Evolutionary conservation across 2,329 filamentous ascomycete genomes (phyloP).

Genomic region (Xylariales sp.): DNA sequence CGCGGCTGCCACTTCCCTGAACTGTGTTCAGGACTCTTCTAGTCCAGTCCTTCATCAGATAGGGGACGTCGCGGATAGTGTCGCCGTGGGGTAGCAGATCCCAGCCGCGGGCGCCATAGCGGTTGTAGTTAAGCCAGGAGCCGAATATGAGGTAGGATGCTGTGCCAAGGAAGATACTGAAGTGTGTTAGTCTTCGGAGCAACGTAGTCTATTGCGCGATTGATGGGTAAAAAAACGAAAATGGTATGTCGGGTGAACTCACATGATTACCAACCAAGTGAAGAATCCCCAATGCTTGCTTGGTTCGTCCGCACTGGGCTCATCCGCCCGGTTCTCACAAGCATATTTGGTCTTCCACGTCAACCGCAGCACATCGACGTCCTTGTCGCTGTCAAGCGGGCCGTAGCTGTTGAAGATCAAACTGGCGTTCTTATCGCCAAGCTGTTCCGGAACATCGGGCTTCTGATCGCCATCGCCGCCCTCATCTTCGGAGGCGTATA

Average conservation of each 20-base stretch:
- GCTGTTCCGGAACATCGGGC: constrained; percentile 46
- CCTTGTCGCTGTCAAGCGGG: constrained; percentile 48
- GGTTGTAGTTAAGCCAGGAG: constrained; percentile 98
- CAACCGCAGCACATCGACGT: constrained; percentile 62
- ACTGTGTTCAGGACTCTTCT: constrained; percentile 76
- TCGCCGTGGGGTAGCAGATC: constrained; percentile 91
- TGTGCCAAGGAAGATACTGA: constrained; percentile 75
- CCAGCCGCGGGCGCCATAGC: constrained; percentile 92
- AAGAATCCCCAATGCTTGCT: constrained; percentile 84
- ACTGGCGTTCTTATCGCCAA: constrained; percentile 50
- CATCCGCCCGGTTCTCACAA: constrained; percentile 53
- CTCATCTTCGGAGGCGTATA: constrained; percentile 22
- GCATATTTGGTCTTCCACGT: constrained; percentile 87
- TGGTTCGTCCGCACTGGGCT: constrained; percentile 35
- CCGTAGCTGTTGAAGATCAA: constrained; percentile 75
- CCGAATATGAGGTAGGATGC: constrained; percentile 95
- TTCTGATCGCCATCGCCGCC: constrained; percentile 32
- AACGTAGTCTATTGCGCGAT: no score
- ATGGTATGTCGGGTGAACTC: constrained; percentile 39
- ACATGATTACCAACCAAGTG: constrained; percentile 95
- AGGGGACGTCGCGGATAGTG: constrained; percentile 85
- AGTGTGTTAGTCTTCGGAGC: no score
- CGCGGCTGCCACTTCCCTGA: constrained; percentile 76
- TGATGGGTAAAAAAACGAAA: no score
- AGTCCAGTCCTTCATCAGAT: constrained; percentile 84